phyloP scores from a whole-genome alignment of 2,329 filamentous ascomycete species.

The Madurella mycetomatis region DNA sequence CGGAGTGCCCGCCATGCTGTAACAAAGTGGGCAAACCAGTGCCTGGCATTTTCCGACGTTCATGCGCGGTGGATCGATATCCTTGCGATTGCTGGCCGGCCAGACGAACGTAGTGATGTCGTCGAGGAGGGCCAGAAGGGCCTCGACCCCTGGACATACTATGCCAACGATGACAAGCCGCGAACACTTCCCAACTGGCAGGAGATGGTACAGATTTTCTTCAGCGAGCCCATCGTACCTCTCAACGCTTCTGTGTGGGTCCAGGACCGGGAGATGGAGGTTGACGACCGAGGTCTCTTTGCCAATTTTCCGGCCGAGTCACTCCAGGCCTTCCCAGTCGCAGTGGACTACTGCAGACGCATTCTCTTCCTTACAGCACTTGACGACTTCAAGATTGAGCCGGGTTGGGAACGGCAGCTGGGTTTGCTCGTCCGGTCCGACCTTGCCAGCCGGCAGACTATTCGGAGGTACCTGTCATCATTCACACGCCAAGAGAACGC shows the following conservation, averaged over 20 bases:
- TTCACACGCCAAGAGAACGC: constrained; percentile 34
- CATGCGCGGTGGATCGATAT: constrained; percentile 85
- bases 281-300: constrained; percentile 37
- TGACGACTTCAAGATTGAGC: constrained; percentile 55
- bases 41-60: constrained; percentile 73
- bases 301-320: constrained; percentile 45
- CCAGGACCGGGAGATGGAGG: constrained; percentile 35
- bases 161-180: constrained; percentile 40
- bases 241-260: constrained; percentile 19
- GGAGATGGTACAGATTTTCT: constrained; percentile 47
- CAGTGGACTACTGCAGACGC: constrained; percentile 62
- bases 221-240: constrained; percentile 35
- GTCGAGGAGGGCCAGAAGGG: constrained; percentile 87
- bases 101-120: constrained; percentile 72
- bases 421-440: constrained; percentile 69
- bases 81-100: constrained; percentile 65
- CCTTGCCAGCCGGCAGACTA: constrained; percentile 55
- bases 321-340: constrained; percentile 59
- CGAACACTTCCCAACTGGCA: constrained; percentile 47
- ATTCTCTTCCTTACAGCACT: constrained; percentile 50
- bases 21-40: constrained; percentile 86
- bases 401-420: constrained; percentile 80
- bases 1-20: constrained; percentile 76
- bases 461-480: constrained; percentile 48
- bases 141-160: constrained; percentile 62